A percentile compares a stretch with the other conserved stretches of the same genome.
These are phyloP conservation scores for Leccinum subatratum DNA, from an alignment of 1,284 basidiomycete genomes.

Conservation along the genomic window DNA sequence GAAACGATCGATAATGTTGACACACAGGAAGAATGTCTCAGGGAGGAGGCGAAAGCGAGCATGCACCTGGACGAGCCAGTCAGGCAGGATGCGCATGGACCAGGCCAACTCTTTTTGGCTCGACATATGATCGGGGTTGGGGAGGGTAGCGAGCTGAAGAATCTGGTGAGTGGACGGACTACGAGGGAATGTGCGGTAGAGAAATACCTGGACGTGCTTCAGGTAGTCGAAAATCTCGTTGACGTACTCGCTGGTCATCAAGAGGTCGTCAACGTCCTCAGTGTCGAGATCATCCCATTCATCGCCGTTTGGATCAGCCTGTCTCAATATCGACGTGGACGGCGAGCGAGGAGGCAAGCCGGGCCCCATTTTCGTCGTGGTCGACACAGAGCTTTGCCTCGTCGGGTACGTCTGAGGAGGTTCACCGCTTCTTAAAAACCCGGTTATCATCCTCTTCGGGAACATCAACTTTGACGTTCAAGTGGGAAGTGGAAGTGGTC, in stretches of 20 bases:
- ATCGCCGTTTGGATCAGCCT: constrained; percentile 55
- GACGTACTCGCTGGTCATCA: constrained; percentile 98
- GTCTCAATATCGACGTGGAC: constrained; percentile 38
- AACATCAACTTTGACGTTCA: constrained; percentile 26
- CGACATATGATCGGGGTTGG: constrained; percentile 87
- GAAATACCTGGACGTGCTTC: constrained; percentile 62
- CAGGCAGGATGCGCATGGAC: constrained; percentile 92
- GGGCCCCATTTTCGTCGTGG: constrained; percentile 25
- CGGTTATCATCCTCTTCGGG: constrained; percentile 49
- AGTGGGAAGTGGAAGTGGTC: constrained; percentile 26
- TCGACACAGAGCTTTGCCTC: constrained; percentile 38
- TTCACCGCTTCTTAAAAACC: constrained; percentile 66
- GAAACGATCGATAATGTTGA: constrained; percentile 97
- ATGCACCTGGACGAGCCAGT: constrained; percentile 98
- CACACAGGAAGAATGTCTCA: constrained; percentile 91
- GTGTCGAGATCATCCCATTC: constrained; percentile 87
- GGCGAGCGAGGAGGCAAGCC: constrained; percentile 37
- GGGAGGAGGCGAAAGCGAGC: constrained; percentile 89
- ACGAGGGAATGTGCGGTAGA: constrained; percentile 7
- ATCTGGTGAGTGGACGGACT: constrained; percentile 8
- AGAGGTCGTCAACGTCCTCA: constrained; percentile 90
- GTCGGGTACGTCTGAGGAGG: constrained; percentile 64
- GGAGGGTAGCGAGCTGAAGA: constrained; percentile 70
- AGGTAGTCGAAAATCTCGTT: constrained; percentile 92
- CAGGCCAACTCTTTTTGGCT: constrained; percentile 87